A percentile compares a stretch with the other conserved stretches of the same genome.
Conservation (phyloP, 176 grass and related monocot genomes). For the Saccharum officinarum region DNA sequence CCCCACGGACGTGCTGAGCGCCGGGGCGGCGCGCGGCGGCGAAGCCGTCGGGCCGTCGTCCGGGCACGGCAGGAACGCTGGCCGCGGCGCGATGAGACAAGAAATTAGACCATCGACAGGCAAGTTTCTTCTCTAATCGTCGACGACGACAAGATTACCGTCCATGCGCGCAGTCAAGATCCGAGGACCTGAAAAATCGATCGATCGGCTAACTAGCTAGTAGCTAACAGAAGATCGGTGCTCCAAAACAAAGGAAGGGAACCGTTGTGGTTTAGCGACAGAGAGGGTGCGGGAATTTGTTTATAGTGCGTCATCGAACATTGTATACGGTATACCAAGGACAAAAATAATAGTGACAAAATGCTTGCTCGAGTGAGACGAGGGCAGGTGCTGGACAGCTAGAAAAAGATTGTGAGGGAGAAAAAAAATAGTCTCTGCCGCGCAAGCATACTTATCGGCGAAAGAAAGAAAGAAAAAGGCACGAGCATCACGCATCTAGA, state of each 20-base stretch:
- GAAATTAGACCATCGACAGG: background rate
- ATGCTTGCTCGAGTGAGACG: background rate
- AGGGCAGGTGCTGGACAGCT: background rate
- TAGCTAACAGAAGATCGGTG: background rate
- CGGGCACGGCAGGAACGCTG: slow-evolving; percentile 45
- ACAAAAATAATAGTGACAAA: background rate
- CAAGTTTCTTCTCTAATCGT: background rate
- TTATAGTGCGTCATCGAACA: background rate
- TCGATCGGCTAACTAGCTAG: background rate
- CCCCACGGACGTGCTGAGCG: slow-evolving; percentile 62
- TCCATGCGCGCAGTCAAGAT: slow-evolving; percentile 21
- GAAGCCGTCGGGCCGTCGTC: slow-evolving; percentile 27
- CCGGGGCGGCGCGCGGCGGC: slow-evolving; percentile 40
- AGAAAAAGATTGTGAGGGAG: background rate
- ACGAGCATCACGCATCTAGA: background rate
- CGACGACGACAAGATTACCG: background rate
- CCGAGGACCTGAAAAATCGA: background rate
- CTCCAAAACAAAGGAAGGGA: background rate
- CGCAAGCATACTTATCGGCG: background rate
- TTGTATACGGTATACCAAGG: background rate
- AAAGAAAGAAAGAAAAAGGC: background rate
- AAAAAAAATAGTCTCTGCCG: background rate
- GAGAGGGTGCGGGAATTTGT: background rate
- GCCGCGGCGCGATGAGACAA: background rate
- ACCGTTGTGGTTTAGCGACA: background rate